Evolutionary conservation across 495 filamentous ascomycete species (phyloP), one percentile per base, ranked within the genome.

Genomic region (Acidiella bohemica): DNA sequence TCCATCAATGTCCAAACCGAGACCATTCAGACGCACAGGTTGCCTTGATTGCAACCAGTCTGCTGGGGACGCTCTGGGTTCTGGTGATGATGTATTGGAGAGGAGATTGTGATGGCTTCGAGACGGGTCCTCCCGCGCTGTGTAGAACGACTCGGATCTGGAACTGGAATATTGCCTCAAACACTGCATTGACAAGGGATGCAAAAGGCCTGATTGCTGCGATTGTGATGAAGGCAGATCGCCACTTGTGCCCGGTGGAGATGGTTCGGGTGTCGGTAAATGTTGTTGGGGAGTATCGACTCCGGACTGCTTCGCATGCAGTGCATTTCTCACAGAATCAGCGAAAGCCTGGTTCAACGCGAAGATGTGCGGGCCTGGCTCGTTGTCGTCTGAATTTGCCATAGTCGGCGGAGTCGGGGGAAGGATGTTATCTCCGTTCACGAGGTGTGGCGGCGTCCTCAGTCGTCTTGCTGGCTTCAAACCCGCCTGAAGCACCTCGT

Each of bases 101-200:
- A 25, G 31, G 11, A 49, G 45, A 22, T 49, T 46, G 4, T 41
- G 28, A 25, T 50, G 55, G 25, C 47, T 41, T 4, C 20, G 41
- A 32, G 44, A 46, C 11, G 39, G 52, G 23, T 59, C 41, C 40
- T 62, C 59, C 24, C 49, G 51, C 5, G 59, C 59, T 3, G 59
- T 62, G 31, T 44, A 50, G 49, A 60, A 60, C 1, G 56, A 59
- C 20, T 60, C 58, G 19, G 59, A 58, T 16, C 53, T 44, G 16
- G 58, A 59, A n/a, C 52, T 58, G 17, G 35, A 9, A 24, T 42
- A 38, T 13, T 49, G 39, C 22, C 18, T 25, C 7, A 49, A 26
- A 19, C 13, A 10, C 12, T 39, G 42, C 18, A 29, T 22, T 10
- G n/a, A 14, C 3, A 33, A 6, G 14, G 39, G 39, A 20, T 43